phyloP scores from a whole-genome alignment of 352 stramenopile species.

The Pythium sukuiense region DNA sequence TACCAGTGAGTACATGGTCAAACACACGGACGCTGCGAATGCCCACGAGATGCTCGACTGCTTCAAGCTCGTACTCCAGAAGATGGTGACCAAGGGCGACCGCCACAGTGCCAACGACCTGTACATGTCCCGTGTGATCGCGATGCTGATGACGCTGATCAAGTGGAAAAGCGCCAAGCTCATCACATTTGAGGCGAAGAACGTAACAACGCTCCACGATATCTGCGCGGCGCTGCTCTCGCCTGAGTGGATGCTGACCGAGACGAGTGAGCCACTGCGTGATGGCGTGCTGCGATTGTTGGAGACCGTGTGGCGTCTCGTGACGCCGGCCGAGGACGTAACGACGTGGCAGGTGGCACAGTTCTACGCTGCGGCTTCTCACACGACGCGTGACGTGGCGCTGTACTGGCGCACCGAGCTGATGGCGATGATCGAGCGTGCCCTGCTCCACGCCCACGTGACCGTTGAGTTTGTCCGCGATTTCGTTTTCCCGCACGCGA shows the following conservation, averaged over 20 bases:
- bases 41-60: slow-evolving; percentile 68
- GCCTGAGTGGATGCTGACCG: slow-evolving; percentile 44
- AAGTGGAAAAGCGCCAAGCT: slow-evolving; percentile 60
- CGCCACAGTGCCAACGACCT: slow-evolving; percentile 43
- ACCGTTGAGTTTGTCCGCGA: slow-evolving; percentile 48
- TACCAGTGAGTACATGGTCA: slow-evolving; percentile 71
- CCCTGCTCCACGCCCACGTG: slow-evolving; percentile 54
- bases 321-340: slow-evolving; percentile 39
- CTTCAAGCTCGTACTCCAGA: slow-evolving; percentile 56
- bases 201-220: slow-evolving; percentile 47
- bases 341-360: slow-evolving; percentile 40
- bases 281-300: slow-evolving; percentile 50
- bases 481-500: slow-evolving; percentile 58
- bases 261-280: slow-evolving; percentile 38
- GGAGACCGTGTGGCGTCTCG: slow-evolving; percentile 69
- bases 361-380: slow-evolving; percentile 39
- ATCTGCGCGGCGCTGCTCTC: slow-evolving; percentile 44
- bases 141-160: slow-evolving; percentile 54
- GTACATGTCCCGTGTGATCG: slow-evolving; percentile 69
- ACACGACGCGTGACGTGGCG: slow-evolving; percentile 21
- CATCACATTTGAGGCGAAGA: slow-evolving; percentile 36
- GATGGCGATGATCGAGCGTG: slow-evolving; percentile 47
- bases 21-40: slow-evolving; percentile 73
- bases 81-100: slow-evolving; percentile 39
- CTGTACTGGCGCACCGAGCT: slow-evolving; percentile 55